Evolutionary conservation across 202 grass and related monocot genomes (phyloP), one percentile per base, ranked within the genome.

Genomic region (Saccharum hybrid): DNA sequence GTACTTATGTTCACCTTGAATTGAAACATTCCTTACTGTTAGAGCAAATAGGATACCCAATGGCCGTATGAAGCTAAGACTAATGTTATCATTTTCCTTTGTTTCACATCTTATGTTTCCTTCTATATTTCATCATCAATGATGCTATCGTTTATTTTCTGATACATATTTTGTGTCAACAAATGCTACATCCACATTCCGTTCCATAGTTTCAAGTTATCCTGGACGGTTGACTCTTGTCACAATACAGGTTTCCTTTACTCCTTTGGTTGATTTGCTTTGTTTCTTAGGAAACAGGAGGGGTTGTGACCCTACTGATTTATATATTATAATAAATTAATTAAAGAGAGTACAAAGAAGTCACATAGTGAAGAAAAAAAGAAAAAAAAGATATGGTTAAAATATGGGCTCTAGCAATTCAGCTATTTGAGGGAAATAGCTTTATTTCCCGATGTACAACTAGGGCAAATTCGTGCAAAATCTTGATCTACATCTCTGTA

Each of bases 151-250:
- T 49, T 74, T 68, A 10, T 4, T 78, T 81, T 22, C 65, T 85
- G 40, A 26, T 78, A 98, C 92, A 85, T 78, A 93, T 92, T 95
- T 98, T 87, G 64, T 95, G 81, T 91, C 92, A 59, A 90, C 96
- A 68, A 91, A 98, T 89, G 96, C 92, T 80, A 98, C 95, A 10
- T 91, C 90, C 11, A 98, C 91, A 62, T 98, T 98, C 77, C 88
- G 83, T 61, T 90, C 92, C 31, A 95, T 98, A 81, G 56, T 98
- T 67, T 98, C 92, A 78, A 95, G 90, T 90, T 95, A 98, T 83
- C 92, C 90, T 66, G 96, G 92, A 85, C 61, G 59, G 11, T 83
- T 92, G 82, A 66, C 87, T 73, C 88, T 98, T 78, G 90, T 93
- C 65, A 81, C 87, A 72, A 89, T 98, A 85, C 96, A 92, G 96